A percentile compares a stretch with the other conserved stretches of the same genome.
Evolutionary conservation across 805 yeast genomes (phyloP).

Genomic region (Wickerhamomyces hampshirensis): DNA sequence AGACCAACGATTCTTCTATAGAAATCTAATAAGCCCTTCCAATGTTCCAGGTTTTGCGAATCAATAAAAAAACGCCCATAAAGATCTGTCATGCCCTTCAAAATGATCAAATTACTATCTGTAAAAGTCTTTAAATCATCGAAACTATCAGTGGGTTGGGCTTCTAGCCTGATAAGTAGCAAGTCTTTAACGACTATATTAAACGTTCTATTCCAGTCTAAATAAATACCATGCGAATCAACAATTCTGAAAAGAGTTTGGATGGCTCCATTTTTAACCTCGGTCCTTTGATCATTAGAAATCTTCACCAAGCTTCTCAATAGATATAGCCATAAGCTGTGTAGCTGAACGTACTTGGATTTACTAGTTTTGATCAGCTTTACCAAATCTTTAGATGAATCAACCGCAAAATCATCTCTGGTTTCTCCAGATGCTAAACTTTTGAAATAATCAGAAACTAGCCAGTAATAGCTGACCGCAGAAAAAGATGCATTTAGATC

Average conservation of each 20-base stretch:
- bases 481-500: conserved; percentile 89
- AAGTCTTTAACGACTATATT: conserved; percentile 54
- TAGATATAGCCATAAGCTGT: conserved; percentile 59
- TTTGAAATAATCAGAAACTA: conserved; percentile 73
- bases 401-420: conserved; percentile 11
- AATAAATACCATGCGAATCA: conserved; percentile 58
- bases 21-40: conserved; percentile 54
- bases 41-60: conserved; percentile 34
- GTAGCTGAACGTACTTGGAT: conserved; percentile 25
- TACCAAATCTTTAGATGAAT: conserved; percentile 22
- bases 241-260: conserved; percentile 84
- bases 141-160: conserved; percentile 19
- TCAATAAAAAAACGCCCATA: conserved; percentile 47
- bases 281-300: conserved; percentile 61
- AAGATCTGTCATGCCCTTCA: conserved; percentile 63
- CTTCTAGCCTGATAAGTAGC: conserved; percentile 24
- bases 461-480: conserved; percentile 89
- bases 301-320: conserved; percentile 57
- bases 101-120: conserved; percentile 57
- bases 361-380: conserved; percentile 21
- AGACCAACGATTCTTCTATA: conserved; percentile 36
- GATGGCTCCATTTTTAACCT: conserved; percentile 84
- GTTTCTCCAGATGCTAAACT: conserved; percentile 3
- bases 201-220: conserved; percentile 69
- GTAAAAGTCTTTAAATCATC: conserved; percentile 40